Base-by-base conservation (phyloP, 1,284 basidiomycete genomes). In the Mycena citricolor region DNA sequence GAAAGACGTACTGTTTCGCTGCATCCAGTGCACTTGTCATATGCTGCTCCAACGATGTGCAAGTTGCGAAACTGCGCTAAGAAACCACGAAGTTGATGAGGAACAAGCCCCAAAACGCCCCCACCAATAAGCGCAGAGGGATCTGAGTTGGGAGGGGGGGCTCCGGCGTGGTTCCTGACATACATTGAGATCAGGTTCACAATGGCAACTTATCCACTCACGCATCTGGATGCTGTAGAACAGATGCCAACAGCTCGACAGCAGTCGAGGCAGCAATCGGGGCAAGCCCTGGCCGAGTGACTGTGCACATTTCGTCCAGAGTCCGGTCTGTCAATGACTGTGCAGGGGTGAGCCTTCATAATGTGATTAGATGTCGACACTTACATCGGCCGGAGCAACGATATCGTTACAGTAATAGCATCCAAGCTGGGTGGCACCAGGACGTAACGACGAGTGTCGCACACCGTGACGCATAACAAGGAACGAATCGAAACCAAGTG, bases 371-470 rank as follows among this genome's bases (percentile, higher is more conserved):
- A 39, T 16, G 31, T 24, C 33, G 43, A 42, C 26, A 11, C 86
- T 44, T 60, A 95, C 94, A 62, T 98, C 94, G 19, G 88, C 79
- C 1, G 97, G 95, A 0, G 95, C 95, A 13, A 98, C 94, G 36
- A 99, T 90, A 57, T 99, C 97, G 56, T 97, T 98, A 68, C 97
- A 99, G 60, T 94, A 99, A 62, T 99, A 99, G 62, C 95, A 99
- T 0, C 95, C 95, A 17, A 97, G 67, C 33, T 65, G 62, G 10
- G 72, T 66, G 14, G 63, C 63, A 4, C 61, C 66, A 16, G 64
- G 61, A 2, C 63, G 51, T 1, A 69, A 61, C 14, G 65, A 59
- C 8, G 67, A 62, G 13, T 64, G 63, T 6, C 85, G 79, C 2
- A 83, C 77, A 4, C 95, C 95, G 61, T 98, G 95, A 1, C 97